Evolutionary conservation across 2,329 filamentous ascomycete species (phyloP), one percentile per base, ranked within the genome.

Genomic region (Alternaria dauci): DNA sequence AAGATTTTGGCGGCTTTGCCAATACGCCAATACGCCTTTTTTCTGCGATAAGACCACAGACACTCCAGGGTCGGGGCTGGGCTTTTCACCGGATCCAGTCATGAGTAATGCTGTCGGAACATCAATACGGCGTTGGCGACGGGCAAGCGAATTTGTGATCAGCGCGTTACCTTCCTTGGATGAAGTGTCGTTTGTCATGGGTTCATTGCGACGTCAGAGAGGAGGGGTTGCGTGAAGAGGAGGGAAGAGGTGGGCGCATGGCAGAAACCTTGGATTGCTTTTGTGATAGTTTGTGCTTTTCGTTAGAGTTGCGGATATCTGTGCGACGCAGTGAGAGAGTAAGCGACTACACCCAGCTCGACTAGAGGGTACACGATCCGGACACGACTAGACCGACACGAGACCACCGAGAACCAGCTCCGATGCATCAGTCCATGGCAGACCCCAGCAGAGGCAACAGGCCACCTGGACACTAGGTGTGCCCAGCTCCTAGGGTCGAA

Each of bases 1-100:
- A 70, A 68, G 65, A 47, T 55, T 59, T 65, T 9, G 63, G 68
- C 68, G 65, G 66, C 12, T 68, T 67, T 72, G 70, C 70, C 68
- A 71, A 70, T 68, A 67, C 69, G 70, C 70, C 68, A 71, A 70
- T 66, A 28, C 56, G 57, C 54, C 48, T 39, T 56, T 65, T 55
- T 55, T 47, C 58, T 56, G 52, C 54, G 61, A 71, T 65, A 70
- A 69, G 67, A 67, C 61, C 46, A 48, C 56, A 47, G 59, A 60
- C 54, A 60, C 53, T 61, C 59, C 54, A 53, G 55, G 43, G 23
- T 58, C 48, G 20, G 44, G 55, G 55, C 58, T 57, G 53, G 58
- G 55, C 36, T n/a, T 52, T 42, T 55, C 34, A 59, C 59, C 63
- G 65, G 66, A 62, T 55, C 47, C 48, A 57, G 34, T 38, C 34